A percentile compares a stretch with the other conserved stretches of the same genome.
Evolutionary conservation across 495 filamentous ascomycete species (phyloP).

Genomic region (Lasiosphaeria hispida): DNA sequence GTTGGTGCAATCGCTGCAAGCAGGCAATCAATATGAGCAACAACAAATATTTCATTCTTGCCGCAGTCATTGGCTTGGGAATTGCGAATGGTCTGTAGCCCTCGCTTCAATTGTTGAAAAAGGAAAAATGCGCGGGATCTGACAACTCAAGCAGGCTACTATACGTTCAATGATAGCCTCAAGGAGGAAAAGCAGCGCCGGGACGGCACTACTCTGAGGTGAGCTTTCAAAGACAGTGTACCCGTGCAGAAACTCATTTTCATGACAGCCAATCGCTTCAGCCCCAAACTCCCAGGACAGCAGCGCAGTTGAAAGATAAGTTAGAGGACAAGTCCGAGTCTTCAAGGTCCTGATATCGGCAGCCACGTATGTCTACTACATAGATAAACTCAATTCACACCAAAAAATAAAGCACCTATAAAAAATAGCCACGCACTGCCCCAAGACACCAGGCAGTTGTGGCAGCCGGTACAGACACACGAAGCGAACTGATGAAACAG

Average conservation of each 20-base stretch:
- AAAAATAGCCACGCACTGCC: not conserved
- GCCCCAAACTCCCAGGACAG: not conserved
- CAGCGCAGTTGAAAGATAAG: conserved; percentile 2
- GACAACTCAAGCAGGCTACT: conserved; percentile 37
- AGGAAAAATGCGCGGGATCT: conserved; percentile 1
- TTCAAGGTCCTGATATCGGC: not conserved
- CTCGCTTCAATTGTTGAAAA: too few species aligned
- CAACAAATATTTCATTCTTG: conserved; percentile 24
- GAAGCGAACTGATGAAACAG: not conserved
- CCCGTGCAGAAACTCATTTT: conserved; percentile 10
- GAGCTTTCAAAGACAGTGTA: conserved; percentile 5
- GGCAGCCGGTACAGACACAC: not conserved
- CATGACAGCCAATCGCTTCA: conserved; percentile 16
- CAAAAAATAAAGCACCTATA: too few species aligned
- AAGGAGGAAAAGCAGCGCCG: conserved; percentile 34
- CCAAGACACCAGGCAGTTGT: not conserved
- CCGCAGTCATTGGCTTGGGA: conserved; percentile 21
- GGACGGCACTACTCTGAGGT: conserved; percentile 19
- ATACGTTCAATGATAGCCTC: conserved; percentile 41
- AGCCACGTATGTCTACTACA: too few species aligned
- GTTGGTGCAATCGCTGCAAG: not conserved
- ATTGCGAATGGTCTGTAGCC: conserved; percentile 27
- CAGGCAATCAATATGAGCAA: conserved; percentile 16
- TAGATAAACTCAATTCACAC: too few species aligned
- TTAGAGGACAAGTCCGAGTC: not conserved